Percentiles rank a stretch among this genome's conserved stretches.
Conservation (phyloP, 164 flowering plant species). For the Buxus sempervirens region DNA sequence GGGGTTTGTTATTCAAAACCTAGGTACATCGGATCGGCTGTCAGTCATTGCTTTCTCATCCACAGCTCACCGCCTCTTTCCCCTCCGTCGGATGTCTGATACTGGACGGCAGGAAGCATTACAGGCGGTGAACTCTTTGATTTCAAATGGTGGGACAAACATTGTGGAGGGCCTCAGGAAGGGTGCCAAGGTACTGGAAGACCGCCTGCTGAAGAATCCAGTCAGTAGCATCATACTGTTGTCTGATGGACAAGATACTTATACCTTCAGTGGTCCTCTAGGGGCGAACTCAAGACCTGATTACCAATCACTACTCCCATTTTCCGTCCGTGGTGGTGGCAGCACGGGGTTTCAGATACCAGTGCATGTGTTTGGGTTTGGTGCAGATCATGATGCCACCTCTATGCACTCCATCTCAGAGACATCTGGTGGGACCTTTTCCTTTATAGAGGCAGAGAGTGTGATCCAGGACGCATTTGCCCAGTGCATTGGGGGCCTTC, state of each 20-base stretch:
- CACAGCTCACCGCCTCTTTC: conserved; percentile 79
- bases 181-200: conserved; percentile 74
- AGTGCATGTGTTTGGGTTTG: conserved; percentile 93
- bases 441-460: conserved; percentile 82
- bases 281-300: conserved; percentile 27
- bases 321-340: conserved; percentile 31
- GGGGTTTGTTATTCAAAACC: conserved; percentile 90
- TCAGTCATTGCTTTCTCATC: conserved; percentile 96
- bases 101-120: conserved; percentile 69
- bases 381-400: conserved; percentile 85
- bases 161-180: conserved; percentile 83
- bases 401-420: conserved; percentile 90
- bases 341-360: conserved; percentile 53
- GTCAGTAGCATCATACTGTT: conserved; percentile 77
- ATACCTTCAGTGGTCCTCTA: conserved; percentile 35
- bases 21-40: conserved; percentile 82
- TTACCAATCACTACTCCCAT: conserved; percentile 59
- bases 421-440: conserved; percentile 93
- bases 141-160: conserved; percentile 86
- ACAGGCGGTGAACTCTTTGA: conserved; percentile 73
- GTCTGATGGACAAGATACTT: conserved; percentile 96
- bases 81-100: conserved; percentile 78
- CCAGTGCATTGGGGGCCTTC: conserved; percentile 92
- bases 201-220: conserved; percentile 70
- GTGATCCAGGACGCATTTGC: conserved; percentile 98